Evolutionary conservation across 176 grass and related monocot genomes (phyloP).

Genomic region (Zizania latifolia): DNA sequence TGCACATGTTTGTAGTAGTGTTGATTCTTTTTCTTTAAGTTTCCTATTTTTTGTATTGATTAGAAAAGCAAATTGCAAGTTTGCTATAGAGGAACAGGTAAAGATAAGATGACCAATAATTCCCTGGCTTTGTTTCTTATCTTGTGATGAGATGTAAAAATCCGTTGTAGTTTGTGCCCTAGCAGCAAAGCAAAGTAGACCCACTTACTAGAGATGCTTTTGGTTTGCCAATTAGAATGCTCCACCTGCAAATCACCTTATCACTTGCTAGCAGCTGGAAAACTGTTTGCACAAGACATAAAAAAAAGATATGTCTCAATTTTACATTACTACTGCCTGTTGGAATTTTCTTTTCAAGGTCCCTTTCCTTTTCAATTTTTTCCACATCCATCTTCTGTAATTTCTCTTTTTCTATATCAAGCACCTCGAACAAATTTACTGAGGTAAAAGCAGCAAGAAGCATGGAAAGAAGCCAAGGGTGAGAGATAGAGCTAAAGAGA

Average conservation of each 20-base stretch:
- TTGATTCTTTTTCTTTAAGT: background rate
- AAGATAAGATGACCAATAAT: conserved; percentile 26
- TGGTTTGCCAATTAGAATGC: background rate
- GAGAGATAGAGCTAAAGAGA: background rate
- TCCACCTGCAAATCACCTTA: background rate
- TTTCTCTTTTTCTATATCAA: background rate
- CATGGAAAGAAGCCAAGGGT: background rate
- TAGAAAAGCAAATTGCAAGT: conserved; percentile 22
- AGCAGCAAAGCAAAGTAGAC: conserved; percentile 6
- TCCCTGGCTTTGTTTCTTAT: conserved; percentile 29
- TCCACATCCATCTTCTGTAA: background rate
- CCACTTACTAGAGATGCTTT: conserved; percentile 33
- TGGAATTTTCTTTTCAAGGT: too few species aligned
- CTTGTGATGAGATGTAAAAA: conserved; percentile 36
- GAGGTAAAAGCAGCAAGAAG: background rate
- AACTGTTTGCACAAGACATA: background rate
- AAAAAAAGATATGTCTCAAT: background rate
- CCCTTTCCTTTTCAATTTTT: too few species aligned
- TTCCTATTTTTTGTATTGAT: conserved; percentile 11
- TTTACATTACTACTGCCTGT: too few species aligned
- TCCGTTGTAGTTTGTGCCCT: conserved; percentile 8
- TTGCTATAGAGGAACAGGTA: conserved; percentile 26
- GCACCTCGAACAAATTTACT: background rate
- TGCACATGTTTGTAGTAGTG: conserved; percentile 21
- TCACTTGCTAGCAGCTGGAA: background rate